phyloP scores from a whole-genome alignment of 495 filamentous ascomycete genomes.

The Trichoderma parareesei region DNA sequence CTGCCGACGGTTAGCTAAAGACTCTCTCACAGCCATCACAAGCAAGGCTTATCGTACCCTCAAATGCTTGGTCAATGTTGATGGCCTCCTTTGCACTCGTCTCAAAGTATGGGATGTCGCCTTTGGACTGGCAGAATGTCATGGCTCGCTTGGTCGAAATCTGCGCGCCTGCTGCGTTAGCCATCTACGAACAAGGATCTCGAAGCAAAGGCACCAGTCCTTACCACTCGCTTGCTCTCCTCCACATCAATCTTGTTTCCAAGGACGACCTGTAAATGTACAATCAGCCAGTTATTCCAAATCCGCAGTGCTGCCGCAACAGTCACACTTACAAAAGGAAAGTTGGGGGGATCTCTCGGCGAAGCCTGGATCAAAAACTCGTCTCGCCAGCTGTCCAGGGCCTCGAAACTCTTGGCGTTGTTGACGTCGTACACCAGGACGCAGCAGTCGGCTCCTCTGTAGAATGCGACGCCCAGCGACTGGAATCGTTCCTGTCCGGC shows the following conservation, averaged over 20 bases:
- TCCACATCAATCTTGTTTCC: constrained; percentile 99
- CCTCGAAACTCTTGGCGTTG: constrained; percentile 98
- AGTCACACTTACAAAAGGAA: constrained; percentile 73
- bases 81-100: constrained; percentile 98
- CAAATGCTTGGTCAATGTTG: constrained; percentile 97
- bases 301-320: not conserved
- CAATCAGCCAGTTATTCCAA: constrained; percentile 10
- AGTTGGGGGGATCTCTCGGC: constrained; percentile 92
- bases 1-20: constrained; percentile 32
- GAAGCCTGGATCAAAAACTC: constrained; percentile 98
- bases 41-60: constrained; percentile 51
- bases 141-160: constrained; percentile 91
- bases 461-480: constrained; percentile 95
- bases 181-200: constrained; percentile 1
- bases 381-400: constrained; percentile 95
- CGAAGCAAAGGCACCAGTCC: constrained; percentile 17
- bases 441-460: constrained; percentile 96
- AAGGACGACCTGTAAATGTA: constrained; percentile 61
- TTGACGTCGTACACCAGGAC: constrained; percentile 98
- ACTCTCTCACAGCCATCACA: constrained; percentile 3
- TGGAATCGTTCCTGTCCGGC: constrained; percentile 98
- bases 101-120: constrained; percentile 96
- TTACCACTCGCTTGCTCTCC: constrained; percentile 86
- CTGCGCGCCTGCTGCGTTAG: constrained; percentile 27
- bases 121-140: constrained; percentile 96